Conservation (phyloP, 768 basidiomycete genomes). For the Strobilomyces confusus region DNA sequence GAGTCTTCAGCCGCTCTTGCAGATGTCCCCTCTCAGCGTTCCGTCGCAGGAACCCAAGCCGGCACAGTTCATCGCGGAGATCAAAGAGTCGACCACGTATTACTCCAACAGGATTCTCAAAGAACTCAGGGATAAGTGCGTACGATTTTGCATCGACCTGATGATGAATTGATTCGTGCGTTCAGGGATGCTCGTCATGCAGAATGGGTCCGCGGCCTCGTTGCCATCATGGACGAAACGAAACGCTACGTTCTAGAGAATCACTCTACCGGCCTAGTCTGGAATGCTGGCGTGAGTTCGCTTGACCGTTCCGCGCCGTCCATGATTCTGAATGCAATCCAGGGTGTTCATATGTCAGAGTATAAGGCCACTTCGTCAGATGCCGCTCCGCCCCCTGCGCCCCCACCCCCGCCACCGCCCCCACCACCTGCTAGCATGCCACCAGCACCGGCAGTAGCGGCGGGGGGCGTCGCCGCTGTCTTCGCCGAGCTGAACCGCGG, state of each 20-base stretch:
- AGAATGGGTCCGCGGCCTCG: conserved; percentile 81
- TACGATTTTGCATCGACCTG: background rate
- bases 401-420: conserved; percentile 56
- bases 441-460: conserved; percentile 41
- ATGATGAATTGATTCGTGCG: conserved; percentile 6
- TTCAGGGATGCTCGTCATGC: conserved; percentile 80
- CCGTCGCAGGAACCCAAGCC: conserved; percentile 64
- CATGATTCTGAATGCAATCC: background rate
- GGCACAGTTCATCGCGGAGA: conserved; percentile 70
- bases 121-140: conserved; percentile 90
- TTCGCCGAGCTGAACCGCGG: conserved; percentile 91
- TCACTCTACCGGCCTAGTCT: conserved; percentile 81
- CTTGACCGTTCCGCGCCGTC: background rate
- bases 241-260: conserved; percentile 80
- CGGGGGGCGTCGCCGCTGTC: conserved; percentile 68
- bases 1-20: conserved; percentile 28
- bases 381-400: conserved; percentile 30
- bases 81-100: conserved; percentile 83
- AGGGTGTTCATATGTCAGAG: conserved; percentile 59
- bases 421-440: conserved; percentile 42
- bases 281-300: conserved; percentile 74
- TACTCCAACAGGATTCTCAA: conserved; percentile 89
- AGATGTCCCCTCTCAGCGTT: background rate
- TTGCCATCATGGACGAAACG: conserved; percentile 68
- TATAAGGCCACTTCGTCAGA: conserved; percentile 41